These are phyloP conservation scores for Gliomastix tumulicola DNA, from an alignment of 2,329 filamentous ascomycete genomes.

Conservation along the genomic window DNA sequence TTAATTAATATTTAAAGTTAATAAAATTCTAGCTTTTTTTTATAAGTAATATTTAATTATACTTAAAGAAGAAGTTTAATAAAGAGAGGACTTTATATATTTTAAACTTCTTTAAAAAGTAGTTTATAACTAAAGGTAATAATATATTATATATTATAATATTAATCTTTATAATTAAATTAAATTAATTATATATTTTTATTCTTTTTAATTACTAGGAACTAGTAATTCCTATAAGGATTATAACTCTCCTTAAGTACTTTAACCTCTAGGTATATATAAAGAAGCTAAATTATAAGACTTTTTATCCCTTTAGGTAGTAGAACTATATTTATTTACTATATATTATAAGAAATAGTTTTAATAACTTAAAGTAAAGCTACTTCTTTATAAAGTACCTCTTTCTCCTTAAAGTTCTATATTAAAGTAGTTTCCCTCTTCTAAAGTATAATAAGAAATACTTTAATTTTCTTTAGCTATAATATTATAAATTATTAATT, in stretches of 20 bases:
- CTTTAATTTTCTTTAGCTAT: background rate
- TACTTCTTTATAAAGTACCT: background rate
- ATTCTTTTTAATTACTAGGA: background rate
- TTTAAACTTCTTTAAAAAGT: background rate
- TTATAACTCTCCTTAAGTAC: background rate
- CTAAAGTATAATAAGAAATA: background rate
- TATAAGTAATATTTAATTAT: background rate
- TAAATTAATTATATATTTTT: background rate
- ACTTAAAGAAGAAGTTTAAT: background rate
- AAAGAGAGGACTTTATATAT: background rate
- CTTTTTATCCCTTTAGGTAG: background rate
- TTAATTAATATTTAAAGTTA: background rate
- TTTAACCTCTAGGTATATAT: background rate
- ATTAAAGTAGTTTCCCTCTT: background rate
- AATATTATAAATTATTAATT: background rate
- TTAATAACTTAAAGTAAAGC: background rate
- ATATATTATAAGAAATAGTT: background rate
- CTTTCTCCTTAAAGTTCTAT: background rate
- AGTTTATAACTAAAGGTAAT: background rate
- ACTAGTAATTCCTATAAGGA: background rate
- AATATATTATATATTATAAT: background rate
- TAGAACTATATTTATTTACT: background rate
- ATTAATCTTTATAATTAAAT: background rate
- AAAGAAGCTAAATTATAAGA: background rate
- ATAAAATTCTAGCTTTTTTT: background rate